These are phyloP conservation scores for Naganishia sp. DNA, from an alignment of 1,284 basidiomycete genomes.

Conservation along the genomic window DNA sequence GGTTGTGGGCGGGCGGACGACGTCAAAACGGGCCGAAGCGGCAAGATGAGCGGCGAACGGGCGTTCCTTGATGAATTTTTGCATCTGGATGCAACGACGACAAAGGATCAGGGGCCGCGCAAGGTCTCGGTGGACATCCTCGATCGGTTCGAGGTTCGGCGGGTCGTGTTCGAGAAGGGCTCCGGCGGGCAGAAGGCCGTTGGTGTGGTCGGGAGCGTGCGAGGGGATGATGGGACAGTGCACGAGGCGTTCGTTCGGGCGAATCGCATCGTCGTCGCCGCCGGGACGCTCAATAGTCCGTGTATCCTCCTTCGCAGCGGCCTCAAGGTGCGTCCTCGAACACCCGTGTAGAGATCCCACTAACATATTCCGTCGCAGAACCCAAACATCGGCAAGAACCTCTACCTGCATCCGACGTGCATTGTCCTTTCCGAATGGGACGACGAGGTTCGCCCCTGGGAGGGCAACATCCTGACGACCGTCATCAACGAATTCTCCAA, in stretches of 20 bases:
- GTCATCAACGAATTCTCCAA: conserved; percentile 51
- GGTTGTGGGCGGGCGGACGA: conserved; percentile 9
- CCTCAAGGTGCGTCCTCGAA: conserved; percentile 35
- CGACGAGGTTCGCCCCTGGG: conserved; percentile 54
- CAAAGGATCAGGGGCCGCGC: background rate
- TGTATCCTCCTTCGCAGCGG: conserved; percentile 55
- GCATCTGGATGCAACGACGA: background rate
- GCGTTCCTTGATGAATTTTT: conserved; percentile 24
- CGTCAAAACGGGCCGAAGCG: conserved; percentile 14
- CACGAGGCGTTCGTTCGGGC: conserved; percentile 48
- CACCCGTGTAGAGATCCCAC: background rate
- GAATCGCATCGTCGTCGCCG: conserved; percentile 52
- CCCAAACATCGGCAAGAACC: conserved; percentile 54
- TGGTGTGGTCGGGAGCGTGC: background rate
- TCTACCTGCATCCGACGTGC: conserved; percentile 56
- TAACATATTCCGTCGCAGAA: conserved; percentile 39
- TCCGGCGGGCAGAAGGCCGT: conserved; percentile 2
- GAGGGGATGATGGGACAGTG: conserved; percentile 16
- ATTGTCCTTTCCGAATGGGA: conserved; percentile 55
- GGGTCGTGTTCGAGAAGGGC: conserved; percentile 13
- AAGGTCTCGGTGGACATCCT: conserved; percentile 10
- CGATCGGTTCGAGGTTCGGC: conserved; percentile 17
- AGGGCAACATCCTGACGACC: conserved; percentile 56
- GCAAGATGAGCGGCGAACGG: conserved; percentile 31
- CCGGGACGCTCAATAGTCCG: conserved; percentile 55